A percentile compares a stretch with the other conserved stretches of the same genome.
These are phyloP conservation scores for Physcomitrium patens DNA, from an alignment of 225 moss, liverwort and hornwort species.

Conservation along the genomic window DNA sequence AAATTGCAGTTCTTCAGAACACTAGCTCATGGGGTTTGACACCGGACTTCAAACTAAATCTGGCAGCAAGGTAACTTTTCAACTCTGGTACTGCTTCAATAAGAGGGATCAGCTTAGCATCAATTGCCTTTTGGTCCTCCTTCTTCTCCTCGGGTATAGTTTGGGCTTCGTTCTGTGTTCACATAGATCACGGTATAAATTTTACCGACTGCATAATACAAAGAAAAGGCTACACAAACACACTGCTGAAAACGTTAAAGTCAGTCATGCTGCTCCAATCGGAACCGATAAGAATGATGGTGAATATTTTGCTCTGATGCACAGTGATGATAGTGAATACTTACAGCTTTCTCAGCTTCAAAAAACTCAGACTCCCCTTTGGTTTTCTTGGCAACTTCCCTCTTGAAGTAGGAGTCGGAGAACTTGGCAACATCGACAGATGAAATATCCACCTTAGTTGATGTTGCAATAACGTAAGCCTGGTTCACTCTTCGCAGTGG, in stretches of 20 bases:
- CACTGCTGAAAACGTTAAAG: no score
- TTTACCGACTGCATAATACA: no score
- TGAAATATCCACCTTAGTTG: slow-evolving; percentile 66
- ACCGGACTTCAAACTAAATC: slow-evolving; percentile 77
- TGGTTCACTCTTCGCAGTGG: slow-evolving; percentile 79
- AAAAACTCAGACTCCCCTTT: slow-evolving; percentile 78
- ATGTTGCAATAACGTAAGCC: slow-evolving; percentile 68
- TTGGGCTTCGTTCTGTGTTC: slow-evolving; percentile 56
- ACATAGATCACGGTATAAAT: no score
- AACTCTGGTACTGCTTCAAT: slow-evolving; percentile 57
- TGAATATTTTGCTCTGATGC: no score
- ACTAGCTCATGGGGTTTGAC: slow-evolving; percentile 75
- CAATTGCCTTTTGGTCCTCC: slow-evolving; percentile 68
- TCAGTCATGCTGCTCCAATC: no score
- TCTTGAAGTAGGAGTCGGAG: slow-evolving; percentile 60
- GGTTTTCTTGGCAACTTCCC: slow-evolving; percentile 63
- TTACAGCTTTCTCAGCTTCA: slow-evolving; percentile 76
- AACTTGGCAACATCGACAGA: slow-evolving; percentile 57
- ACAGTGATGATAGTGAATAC: neutral
- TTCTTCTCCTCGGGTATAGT: slow-evolving; percentile 63
- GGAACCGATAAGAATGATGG: neutral
- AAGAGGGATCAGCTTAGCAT: slow-evolving; percentile 47
- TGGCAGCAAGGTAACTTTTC: slow-evolving; percentile 56
- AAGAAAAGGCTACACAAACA: no score
- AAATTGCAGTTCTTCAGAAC: slow-evolving; percentile 36